Evolutionary conservation across 768 basidiomycete genomes (phyloP).

Genomic region (Mycena kentingensis): DNA sequence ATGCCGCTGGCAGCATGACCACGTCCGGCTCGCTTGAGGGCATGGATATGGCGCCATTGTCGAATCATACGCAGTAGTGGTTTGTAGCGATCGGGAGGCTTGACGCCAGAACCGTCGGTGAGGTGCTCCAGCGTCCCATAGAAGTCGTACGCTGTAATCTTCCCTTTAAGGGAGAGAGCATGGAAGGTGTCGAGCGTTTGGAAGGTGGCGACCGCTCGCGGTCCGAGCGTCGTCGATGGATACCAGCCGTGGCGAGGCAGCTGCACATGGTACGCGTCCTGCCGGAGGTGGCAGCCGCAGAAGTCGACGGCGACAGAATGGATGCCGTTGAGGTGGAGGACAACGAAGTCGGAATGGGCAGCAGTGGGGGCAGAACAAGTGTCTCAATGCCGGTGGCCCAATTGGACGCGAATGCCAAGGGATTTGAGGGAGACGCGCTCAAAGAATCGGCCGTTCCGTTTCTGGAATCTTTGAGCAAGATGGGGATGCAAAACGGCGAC

Average conservation of each 20-base stretch:
- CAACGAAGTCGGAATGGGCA: constrained; percentile 28
- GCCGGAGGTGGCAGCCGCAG: constrained; percentile 22
- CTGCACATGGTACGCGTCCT: neutral
- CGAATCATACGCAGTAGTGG: constrained; percentile 19
- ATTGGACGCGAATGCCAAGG: constrained; percentile 31
- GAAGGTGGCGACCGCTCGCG: constrained; percentile 2
- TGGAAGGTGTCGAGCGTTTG: neutral
- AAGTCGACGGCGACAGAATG: constrained; percentile 34
- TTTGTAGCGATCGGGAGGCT: constrained; percentile 20
- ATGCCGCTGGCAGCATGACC: constrained; percentile 23
- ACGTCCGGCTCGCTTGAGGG: constrained; percentile 23
- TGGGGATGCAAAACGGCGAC: neutral
- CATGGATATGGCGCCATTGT: constrained; percentile 19
- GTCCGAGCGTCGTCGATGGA: constrained; percentile 15
- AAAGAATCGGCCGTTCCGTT: constrained; percentile 20
- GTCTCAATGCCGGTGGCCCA: constrained; percentile 26
- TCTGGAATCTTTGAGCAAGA: constrained; percentile 29
- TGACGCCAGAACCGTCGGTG: neutral
- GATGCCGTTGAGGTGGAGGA: constrained; percentile 34
- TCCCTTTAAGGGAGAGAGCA: neutral
- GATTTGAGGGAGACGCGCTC: constrained; percentile 20
- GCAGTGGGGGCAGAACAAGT: constrained; percentile 18
- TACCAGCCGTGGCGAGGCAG: constrained; percentile 11
- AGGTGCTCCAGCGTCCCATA: constrained; percentile 1
- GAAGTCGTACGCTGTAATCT: constrained; percentile 9